Evolutionary conservation across 768 basidiomycete species (phyloP).

Genomic region (Coprinopsis cinerea): DNA sequence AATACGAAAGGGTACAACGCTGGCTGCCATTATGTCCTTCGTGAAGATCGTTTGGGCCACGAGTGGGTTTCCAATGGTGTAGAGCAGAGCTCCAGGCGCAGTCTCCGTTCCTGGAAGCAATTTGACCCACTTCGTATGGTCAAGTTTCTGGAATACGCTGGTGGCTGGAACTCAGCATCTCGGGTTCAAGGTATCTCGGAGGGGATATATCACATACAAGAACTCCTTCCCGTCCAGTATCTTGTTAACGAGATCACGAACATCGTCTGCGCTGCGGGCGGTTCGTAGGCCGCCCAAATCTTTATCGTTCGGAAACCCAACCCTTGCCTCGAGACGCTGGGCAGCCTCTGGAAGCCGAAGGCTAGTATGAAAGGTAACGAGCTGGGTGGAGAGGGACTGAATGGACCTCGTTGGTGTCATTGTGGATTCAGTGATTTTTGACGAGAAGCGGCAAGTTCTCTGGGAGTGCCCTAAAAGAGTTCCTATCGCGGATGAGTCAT

Average conservation of each 20-base stretch:
- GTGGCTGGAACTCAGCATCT: background rate
- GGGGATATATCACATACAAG: constrained; percentile 28
- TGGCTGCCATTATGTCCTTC: constrained; percentile 33
- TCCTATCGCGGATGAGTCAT: too few relatives aligned
- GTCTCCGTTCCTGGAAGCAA: constrained; percentile 20
- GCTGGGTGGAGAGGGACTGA: constrained; percentile 31
- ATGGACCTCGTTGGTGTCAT: background rate
- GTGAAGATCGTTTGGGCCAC: constrained; percentile 40
- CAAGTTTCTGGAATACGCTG: constrained; percentile 38
- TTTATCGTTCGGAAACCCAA: background rate
- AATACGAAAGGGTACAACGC: constrained; percentile 41
- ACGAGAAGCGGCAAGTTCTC: too few relatives aligned
- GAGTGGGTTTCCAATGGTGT: constrained; percentile 48
- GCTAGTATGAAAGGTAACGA: constrained; percentile 37
- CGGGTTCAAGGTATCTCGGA: background rate
- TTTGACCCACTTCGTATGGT: constrained; percentile 32
- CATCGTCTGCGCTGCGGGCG: constrained; percentile 33
- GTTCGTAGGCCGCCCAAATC: constrained; percentile 41
- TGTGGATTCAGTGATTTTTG: background rate
- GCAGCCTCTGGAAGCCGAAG: constrained; percentile 36
- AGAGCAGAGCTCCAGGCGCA: constrained; percentile 30
- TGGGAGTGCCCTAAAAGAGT: too few relatives aligned
- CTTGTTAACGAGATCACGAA: constrained; percentile 5
- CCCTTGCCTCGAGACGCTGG: constrained; percentile 6
- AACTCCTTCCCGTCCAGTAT: constrained; percentile 34